Base-by-base conservation (phyloP, 345 rosid genomes). In the Sonneratia alba region DNA sequence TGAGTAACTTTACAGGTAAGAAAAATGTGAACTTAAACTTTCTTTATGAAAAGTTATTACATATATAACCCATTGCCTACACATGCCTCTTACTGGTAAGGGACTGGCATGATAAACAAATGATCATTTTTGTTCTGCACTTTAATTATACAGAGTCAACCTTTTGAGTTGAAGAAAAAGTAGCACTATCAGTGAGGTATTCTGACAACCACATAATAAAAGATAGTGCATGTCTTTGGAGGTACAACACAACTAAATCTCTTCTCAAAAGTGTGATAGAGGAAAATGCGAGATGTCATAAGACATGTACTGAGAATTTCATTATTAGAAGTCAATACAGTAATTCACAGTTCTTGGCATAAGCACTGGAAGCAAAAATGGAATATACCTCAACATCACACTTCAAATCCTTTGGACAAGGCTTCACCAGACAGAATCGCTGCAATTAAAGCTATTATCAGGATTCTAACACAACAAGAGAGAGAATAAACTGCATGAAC, bases 341-440 rank as follows among this genome's bases (percentile, higher is more conserved):
- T 42, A 42, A 5, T 42, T 5, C 45, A 42, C 10, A 42, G 45
- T 9, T 42, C 45, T 42, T 42, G 6, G 59, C 59, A 53, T 53
- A n/a, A 53, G 57, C 7, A 2, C 22, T 53, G 59, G 32, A 42
- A 75, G 27, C 67, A 49, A 45, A 76, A 59, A 18, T 69, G 53
- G 81, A 76, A 63, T 84, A 69, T 69, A 93, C 97, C 92, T 93
- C 94, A 37, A 93, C 97, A 76, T 91, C 97, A 61, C 98, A 93
- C 84, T 91, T 91, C 72, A 88, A 70, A 78, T 93, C 97, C 76
- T 93, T 93, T 7, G 96, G 92, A 80, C 97, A 93, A 12, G 94
- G 97, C 86, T 89, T 93, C 74, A 91, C 97, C 90, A 91, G 79
- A 79, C 82, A 84, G 76, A 89, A 89, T 79, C 98, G 89, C 97